Percentiles rank a stretch among this genome's conserved stretches.
These are phyloP conservation scores for Lepidium aucheri DNA, from an alignment of 345 rosid species.

Conservation along the genomic window DNA sequence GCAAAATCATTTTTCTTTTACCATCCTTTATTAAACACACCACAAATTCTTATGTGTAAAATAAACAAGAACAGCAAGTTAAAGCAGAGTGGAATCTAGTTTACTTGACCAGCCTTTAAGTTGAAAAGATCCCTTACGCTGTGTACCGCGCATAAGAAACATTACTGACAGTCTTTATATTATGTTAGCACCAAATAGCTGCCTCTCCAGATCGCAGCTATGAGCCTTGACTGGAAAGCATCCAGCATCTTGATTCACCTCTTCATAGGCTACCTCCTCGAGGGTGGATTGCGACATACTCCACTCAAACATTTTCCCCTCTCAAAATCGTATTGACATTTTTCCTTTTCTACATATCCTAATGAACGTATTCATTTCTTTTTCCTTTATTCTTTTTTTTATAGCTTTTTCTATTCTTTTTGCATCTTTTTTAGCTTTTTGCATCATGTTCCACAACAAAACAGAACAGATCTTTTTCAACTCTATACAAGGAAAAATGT, in stretches of 20 bases:
- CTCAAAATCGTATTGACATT: neutral
- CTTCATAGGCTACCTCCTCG: conserved; percentile 1
- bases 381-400: conserved; percentile 6
- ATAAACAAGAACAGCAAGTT: neutral
- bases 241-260: neutral
- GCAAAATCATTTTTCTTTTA: neutral
- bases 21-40: neutral
- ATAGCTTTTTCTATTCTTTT: conserved; percentile 5
- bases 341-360: conserved; percentile 1
- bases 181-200: conserved; percentile 29
- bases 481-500: conserved; percentile 1
- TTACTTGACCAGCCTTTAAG: conserved; percentile 5
- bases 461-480: conserved; percentile 20
- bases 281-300: neutral
- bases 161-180: neutral
- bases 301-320: neutral
- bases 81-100: conserved; percentile 7
- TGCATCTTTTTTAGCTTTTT: conserved; percentile 12
- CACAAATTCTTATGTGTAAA: neutral
- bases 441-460: conserved; percentile 25
- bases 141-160: conserved; percentile 6
- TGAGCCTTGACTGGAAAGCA: conserved; percentile 28
- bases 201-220: conserved; percentile 48
- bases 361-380: neutral
- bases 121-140: conserved; percentile 13